These are phyloP conservation scores for Pyrus communis DNA, from an alignment of 306 rosid species.

Conservation along the genomic window DNA sequence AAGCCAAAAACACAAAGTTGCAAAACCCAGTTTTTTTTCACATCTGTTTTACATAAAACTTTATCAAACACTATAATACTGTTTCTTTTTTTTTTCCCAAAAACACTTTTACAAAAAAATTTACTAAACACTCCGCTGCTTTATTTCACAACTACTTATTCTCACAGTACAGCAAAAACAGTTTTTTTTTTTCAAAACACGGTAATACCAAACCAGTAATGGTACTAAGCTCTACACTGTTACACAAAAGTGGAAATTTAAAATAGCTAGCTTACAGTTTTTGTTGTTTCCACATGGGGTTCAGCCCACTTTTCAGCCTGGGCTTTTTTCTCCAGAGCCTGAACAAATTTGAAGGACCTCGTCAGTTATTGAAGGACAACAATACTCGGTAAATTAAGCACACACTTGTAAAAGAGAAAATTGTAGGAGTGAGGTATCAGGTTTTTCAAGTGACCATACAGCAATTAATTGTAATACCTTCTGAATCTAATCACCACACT, in stretches of 20 bases:
- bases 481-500: slow-evolving; percentile 16
- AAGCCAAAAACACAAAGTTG: no score
- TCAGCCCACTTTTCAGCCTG: slow-evolving; percentile 89
- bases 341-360: slow-evolving; percentile 18
- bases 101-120: no score
- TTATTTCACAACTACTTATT: no score
- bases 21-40: no score
- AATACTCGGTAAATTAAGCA: background rate
- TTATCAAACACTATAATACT: no score
- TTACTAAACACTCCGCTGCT: no score
- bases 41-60: no score
- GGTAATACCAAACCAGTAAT: background rate
- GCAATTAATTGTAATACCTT: slow-evolving; percentile 48
- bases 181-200: no score
- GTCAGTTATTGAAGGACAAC: background rate
- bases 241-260: slow-evolving; percentile 11
- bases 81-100: no score
- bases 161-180: no score
- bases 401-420: no score
- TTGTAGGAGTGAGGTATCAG: no score
- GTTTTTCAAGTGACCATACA: background rate
- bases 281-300: slow-evolving; percentile 65
- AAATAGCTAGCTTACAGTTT: slow-evolving; percentile 49
- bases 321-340: slow-evolving; percentile 66
- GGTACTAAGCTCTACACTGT: background rate